phyloP scores from a whole-genome alignment of 345 rosid genomes.

The Camelina hispida region DNA sequence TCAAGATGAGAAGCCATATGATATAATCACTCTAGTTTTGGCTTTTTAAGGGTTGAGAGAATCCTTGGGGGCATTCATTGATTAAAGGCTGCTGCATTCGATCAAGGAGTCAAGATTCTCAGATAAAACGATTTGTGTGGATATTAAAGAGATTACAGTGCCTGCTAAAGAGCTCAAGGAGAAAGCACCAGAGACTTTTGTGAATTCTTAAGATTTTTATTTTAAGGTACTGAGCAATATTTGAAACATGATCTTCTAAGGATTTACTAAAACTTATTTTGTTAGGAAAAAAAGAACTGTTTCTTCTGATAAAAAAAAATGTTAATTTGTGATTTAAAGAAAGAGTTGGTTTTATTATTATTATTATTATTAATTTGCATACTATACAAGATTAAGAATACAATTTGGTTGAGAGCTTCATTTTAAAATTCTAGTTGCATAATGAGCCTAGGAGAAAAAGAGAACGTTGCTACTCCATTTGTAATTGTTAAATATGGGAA shows the following conservation, averaged over 20 bases:
- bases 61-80: slow-evolving; percentile 22
- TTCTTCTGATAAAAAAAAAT: neutral
- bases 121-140: slow-evolving; percentile 15
- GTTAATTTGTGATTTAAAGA: slow-evolving; percentile 2
- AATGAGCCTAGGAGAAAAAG: neutral
- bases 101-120: slow-evolving; percentile 3
- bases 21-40: slow-evolving; percentile 23
- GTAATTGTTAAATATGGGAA: neutral
- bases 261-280: slow-evolving; percentile 31
- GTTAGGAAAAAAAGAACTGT: neutral
- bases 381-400: neutral
- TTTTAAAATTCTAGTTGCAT: neutral
- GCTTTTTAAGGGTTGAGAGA: slow-evolving; percentile 23
- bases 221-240: slow-evolving; percentile 17
- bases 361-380: no score
- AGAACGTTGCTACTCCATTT: neutral
- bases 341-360: neutral
- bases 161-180: slow-evolving; percentile 8
- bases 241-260: slow-evolving; percentile 31
- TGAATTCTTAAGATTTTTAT: slow-evolving; percentile 30
- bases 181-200: slow-evolving; percentile 22
- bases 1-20: slow-evolving; percentile 41
- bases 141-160: slow-evolving; percentile 12
- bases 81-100: slow-evolving; percentile 3
- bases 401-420: no score